Base-by-base conservation (phyloP, 306 rosid genomes). In the Trichosanthes cucumerina region DNA sequence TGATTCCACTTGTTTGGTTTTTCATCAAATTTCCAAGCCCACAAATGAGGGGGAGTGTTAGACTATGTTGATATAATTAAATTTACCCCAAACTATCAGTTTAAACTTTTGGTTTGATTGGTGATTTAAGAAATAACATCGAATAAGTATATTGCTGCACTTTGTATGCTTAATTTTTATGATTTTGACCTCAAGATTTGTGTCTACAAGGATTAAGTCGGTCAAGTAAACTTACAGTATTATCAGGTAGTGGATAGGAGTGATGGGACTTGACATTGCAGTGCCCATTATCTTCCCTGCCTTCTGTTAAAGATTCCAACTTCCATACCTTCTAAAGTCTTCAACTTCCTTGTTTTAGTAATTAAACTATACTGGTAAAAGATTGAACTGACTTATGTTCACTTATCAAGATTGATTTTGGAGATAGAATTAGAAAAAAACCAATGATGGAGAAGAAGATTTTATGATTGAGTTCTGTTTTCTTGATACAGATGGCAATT, bases 401-500 rank as follows among this genome's bases (percentile, higher is more conserved):
- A 38, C 1, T 47, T 14, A 47, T 23, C 33, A 44, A 49, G 41
- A 73, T 46, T 47, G 14, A 12, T 26, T 46, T 38, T 26, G 58
- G 39, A 47, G 77, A 49, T 72, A 46, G 28, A 72, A 23, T 14
- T 12, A 5, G n/a, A 6, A 1, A 2, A 15, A 50, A 59, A 41
- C 3, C 16, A 47, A 3, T 12, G 66, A 6, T 3, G 60, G 44
- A 38, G 82, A 80, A 77, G 81, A 60, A 26, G 75, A 52, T 5
- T n/a, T 73, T 79, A 50, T 52, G 19, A 80, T 39, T 44, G n/a
- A 36, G 36, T 28, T 65, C 53, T 49, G 33, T 60, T 72, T 80
- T 71, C 53, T 39, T 46, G 75, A 77, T 53, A 19, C 96, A 95
- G 99, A 92, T 46, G 31, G 58, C 78, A 83, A 70, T 44, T 96